These are phyloP conservation scores for Turnera subulata DNA, from an alignment of 345 rosid species.

Conservation along the genomic window DNA sequence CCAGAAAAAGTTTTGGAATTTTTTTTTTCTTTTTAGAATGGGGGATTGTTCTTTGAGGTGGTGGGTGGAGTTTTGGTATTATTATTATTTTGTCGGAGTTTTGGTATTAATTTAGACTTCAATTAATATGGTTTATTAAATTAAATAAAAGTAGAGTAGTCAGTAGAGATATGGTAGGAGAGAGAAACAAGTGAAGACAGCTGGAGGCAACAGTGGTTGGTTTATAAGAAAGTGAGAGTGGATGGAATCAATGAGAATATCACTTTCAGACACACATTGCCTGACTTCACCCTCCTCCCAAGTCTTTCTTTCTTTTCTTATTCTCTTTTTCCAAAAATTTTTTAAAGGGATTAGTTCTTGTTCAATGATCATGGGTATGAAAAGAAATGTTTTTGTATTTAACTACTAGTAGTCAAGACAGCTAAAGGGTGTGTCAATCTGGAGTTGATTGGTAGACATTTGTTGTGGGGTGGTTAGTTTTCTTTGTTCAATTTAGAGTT, in stretches of 20 bases:
- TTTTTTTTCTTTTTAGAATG: no score
- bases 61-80: background rate
- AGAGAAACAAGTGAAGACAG: constrained; percentile 53
- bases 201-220: constrained; percentile 51
- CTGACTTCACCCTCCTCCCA: constrained; percentile 25
- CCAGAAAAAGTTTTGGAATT: no score
- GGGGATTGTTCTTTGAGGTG: no score
- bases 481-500: no score
- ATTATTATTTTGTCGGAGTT: no score
- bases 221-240: constrained; percentile 15
- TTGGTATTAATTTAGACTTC: background rate
- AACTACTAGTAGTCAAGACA: no score
- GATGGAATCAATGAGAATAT: no score
- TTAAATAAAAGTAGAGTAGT: background rate
- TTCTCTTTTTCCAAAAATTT: no score
- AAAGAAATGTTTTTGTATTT: no score
- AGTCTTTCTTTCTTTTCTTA: constrained; percentile 3
- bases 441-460: no score
- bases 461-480: no score
- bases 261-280: constrained; percentile 48
- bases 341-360: background rate
- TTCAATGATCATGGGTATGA: background rate
- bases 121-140: background rate
- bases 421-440: no score
- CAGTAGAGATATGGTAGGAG: constrained; percentile 10